Conservation (phyloP, 495 filamentous ascomycete genomes). For the Penicillium goetzii region DNA sequence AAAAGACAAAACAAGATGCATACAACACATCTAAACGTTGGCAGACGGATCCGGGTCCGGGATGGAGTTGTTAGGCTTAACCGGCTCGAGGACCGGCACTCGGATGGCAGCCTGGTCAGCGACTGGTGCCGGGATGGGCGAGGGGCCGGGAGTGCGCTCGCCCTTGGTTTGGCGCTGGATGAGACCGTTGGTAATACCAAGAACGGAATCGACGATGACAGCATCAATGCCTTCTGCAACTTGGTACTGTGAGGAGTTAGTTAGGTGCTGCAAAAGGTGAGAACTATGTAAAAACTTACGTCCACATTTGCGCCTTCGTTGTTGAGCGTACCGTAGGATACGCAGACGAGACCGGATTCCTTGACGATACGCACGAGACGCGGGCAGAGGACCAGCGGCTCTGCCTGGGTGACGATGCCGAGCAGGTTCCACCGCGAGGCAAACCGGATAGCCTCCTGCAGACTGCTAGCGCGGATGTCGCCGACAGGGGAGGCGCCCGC, state of each 20-base stretch:
- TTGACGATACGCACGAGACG: conserved; percentile 96
- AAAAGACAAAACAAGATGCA: neutral
- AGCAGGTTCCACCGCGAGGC: conserved; percentile 92
- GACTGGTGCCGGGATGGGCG: conserved; percentile 26
- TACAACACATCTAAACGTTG: neutral
- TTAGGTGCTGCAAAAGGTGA: neutral
- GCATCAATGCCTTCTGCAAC: conserved; percentile 95
- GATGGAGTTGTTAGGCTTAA: conserved; percentile 26
- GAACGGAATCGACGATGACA: conserved; percentile 91
- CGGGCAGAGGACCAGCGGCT: conserved; percentile 84
- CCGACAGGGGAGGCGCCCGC: conserved; percentile 75
- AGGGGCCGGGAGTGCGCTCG: conserved; percentile 36
- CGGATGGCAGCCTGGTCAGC: conserved; percentile 32
- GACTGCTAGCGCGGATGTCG: conserved; percentile 86
- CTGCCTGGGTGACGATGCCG: conserved; percentile 82
- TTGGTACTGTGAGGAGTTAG: conserved; percentile 63
- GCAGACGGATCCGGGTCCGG: conserved; percentile 8
- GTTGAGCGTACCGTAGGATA: conserved; percentile 90
- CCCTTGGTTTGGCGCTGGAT: conserved; percentile 49
- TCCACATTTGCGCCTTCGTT: conserved; percentile 84
- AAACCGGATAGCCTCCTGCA: conserved; percentile 95
- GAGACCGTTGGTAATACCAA: conserved; percentile 76
- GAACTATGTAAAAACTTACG: conserved; percentile 53
- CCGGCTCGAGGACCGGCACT: conserved; percentile 38
- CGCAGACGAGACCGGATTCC: conserved; percentile 89